Evolutionary conservation across 345 rosid genomes (phyloP).

Genomic region (Combretum micranthum): DNA sequence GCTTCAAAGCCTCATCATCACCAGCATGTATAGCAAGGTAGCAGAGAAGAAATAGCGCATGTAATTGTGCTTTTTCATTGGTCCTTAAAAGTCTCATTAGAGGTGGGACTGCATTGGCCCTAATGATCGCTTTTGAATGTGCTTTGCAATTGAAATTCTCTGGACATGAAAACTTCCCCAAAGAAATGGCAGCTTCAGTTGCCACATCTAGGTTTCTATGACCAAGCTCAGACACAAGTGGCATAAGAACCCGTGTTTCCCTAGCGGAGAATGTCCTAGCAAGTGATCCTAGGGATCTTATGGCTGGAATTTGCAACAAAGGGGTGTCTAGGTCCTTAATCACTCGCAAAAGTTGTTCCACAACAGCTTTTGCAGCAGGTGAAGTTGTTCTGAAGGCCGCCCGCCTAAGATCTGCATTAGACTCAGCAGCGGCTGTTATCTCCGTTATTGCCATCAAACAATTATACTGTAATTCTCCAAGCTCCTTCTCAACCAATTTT

Average conservation of each 20-base stretch:
- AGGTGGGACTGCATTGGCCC: constrained; percentile 38
- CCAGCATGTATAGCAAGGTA: constrained; percentile 64
- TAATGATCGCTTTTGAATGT: constrained; percentile 72
- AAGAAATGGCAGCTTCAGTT: constrained; percentile 56
- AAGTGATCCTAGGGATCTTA: constrained; percentile 67
- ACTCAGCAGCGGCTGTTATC: constrained; percentile 78
- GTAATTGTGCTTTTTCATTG: constrained; percentile 48
- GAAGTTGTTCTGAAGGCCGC: constrained; percentile 81
- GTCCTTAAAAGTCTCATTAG: constrained; percentile 63
- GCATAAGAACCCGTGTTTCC: constrained; percentile 64
- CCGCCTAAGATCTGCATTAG: constrained; percentile 59
- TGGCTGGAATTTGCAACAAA: constrained; percentile 48
- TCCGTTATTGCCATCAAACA: constrained; percentile 82
- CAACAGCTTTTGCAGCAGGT: constrained; percentile 82
- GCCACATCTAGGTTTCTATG: constrained; percentile 55
- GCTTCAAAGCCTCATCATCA: constrained; percentile 48
- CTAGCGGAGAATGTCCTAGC: constrained; percentile 88
- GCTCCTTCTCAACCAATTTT: constrained; percentile 63
- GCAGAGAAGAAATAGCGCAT: constrained; percentile 61
- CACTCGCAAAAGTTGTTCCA: constrained; percentile 70
- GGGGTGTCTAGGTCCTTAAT: constrained; percentile 46
- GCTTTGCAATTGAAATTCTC: constrained; percentile 52
- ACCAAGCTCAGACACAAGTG: constrained; percentile 53
- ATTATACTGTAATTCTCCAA: constrained; percentile 60
- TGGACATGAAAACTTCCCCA: constrained; percentile 57